Conservation (phyloP, 441 rosid genomes). For the Francoa sonchifolia region DNA sequence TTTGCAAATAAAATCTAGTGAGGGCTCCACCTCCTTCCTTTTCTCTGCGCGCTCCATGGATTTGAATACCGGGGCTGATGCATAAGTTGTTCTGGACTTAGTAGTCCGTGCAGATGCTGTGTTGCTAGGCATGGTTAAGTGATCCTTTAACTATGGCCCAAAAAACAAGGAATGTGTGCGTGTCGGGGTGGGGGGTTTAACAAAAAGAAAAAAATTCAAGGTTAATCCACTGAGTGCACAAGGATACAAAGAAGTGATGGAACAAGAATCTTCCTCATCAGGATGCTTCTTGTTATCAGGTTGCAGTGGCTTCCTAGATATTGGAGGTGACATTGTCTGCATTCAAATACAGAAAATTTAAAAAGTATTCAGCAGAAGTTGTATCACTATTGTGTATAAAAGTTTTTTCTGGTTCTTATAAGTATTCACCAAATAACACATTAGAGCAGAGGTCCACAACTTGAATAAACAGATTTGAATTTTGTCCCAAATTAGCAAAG, state of each 20-base stretch:
- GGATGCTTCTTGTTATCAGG: constrained; percentile 81
- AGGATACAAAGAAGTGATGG: constrained; percentile 65
- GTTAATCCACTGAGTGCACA: constrained; percentile 8
- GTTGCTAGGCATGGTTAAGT: constrained; percentile 38
- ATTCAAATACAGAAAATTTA: constrained; percentile 8
- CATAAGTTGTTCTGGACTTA: constrained; percentile 35
- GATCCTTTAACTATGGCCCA: constrained; percentile 5
- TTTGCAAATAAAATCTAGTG: no score
- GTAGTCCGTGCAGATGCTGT: constrained; percentile 30
- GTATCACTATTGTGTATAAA: no score
- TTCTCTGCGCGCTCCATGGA: constrained; percentile 80
- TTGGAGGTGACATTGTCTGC: constrained; percentile 24
- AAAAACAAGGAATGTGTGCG: no score
- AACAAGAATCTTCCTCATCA: constrained; percentile 75
- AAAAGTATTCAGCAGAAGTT: no score
- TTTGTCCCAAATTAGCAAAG: no score
- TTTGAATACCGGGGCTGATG: constrained; percentile 56
- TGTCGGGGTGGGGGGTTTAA: neutral
- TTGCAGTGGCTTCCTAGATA: constrained; percentile 69
- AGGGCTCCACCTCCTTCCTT: constrained; percentile 70
- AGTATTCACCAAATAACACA: no score
- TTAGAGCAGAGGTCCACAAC: no score
- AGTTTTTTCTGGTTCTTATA: no score
- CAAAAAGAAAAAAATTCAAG: constrained; percentile 6
- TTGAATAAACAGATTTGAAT: no score